These are phyloP conservation scores for Cicer pinnatifidum DNA, from an alignment of 306 rosid genomes.

Conservation along the genomic window DNA sequence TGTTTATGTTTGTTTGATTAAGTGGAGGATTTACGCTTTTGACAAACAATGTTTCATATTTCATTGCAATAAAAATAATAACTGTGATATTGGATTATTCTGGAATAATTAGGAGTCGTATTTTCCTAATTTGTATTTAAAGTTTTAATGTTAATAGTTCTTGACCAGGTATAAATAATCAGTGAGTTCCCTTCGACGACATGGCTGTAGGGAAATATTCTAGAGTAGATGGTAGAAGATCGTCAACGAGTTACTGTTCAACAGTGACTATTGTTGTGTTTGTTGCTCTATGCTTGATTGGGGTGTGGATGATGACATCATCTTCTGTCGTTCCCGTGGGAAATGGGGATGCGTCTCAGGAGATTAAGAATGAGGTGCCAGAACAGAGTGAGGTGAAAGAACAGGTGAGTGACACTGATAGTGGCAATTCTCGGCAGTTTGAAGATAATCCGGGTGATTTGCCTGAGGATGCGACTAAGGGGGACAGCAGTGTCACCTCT, in stretches of 20 bases:
- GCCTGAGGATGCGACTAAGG: slow-evolving; percentile 92
- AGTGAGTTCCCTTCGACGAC: slow-evolving; percentile 22
- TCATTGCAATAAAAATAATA: neutral
- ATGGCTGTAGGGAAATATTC: slow-evolving; percentile 88
- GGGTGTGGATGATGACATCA: slow-evolving; percentile 96
- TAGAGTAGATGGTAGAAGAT: slow-evolving; percentile 75
- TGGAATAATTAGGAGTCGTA: neutral
- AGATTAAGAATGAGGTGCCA: slow-evolving; percentile 64
- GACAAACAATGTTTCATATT: neutral
- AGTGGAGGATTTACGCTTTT: neutral
- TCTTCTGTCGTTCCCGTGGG: slow-evolving; percentile 76
- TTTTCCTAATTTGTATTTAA: neutral
- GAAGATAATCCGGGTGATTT: slow-evolving; percentile 94
- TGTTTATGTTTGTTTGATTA: no score
- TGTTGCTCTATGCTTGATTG: slow-evolving; percentile 87
- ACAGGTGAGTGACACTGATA: slow-evolving; percentile 52
- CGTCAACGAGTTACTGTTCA: slow-evolving; percentile 83
- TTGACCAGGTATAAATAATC: slow-evolving; percentile 45
- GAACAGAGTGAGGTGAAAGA: slow-evolving; percentile 58
- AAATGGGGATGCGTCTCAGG: slow-evolving; percentile 63
- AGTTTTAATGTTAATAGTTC: slow-evolving; percentile 29
- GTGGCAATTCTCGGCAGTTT: slow-evolving; percentile 63
- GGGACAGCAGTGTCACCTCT: slow-evolving; percentile 56
- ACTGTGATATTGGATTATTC: neutral
- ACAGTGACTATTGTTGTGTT: slow-evolving; percentile 81